phyloP scores from a whole-genome alignment of 1,284 basidiomycete species.

The Acaromyces ingoldii region DNA sequence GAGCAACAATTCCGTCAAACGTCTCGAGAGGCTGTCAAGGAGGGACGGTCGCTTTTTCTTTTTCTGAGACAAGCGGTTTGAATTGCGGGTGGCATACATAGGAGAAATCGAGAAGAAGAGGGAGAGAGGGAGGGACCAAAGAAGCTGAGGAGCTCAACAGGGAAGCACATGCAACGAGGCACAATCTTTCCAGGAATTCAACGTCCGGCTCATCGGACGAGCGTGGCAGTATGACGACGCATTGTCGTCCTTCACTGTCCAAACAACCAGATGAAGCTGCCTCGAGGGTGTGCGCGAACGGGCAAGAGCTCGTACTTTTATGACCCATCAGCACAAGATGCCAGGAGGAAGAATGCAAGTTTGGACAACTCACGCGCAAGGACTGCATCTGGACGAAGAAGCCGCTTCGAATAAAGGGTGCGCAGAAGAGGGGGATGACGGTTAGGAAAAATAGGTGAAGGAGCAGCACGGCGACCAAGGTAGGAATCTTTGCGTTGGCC shows the following conservation, averaged over 20 bases:
- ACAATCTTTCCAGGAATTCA: too few species aligned
- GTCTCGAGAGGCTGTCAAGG: too few species aligned
- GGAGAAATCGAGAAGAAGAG: too few species aligned
- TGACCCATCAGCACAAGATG: neutral
- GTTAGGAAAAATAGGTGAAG: slow-evolving; percentile 35
- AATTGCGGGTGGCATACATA: too few species aligned
- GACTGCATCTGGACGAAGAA: slow-evolving; percentile 34
- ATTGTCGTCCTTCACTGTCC: slow-evolving; percentile 22
- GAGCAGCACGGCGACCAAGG: slow-evolving; percentile 28
- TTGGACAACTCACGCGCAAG: neutral
- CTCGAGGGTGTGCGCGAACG: slow-evolving; percentile 18
- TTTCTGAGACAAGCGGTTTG: too few species aligned
- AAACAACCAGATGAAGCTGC: slow-evolving; percentile 43
- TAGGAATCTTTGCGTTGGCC: slow-evolving; percentile 37
- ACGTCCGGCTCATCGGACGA: too few species aligned
- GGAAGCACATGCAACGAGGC: too few species aligned
- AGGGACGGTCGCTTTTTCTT: too few species aligned
- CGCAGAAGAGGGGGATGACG: slow-evolving; percentile 43
- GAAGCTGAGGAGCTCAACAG: too few species aligned
- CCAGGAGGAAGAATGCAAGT: neutral
- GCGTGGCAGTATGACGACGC: too few species aligned
- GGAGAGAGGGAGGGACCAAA: too few species aligned
- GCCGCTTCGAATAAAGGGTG: slow-evolving; percentile 36
- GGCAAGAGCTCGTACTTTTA: slow-evolving; percentile 37
- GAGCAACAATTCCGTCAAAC: too few species aligned